Base-by-base conservation (phyloP, 1,284 basidiomycete species). In the Ceratobasidium sp. region DNA sequence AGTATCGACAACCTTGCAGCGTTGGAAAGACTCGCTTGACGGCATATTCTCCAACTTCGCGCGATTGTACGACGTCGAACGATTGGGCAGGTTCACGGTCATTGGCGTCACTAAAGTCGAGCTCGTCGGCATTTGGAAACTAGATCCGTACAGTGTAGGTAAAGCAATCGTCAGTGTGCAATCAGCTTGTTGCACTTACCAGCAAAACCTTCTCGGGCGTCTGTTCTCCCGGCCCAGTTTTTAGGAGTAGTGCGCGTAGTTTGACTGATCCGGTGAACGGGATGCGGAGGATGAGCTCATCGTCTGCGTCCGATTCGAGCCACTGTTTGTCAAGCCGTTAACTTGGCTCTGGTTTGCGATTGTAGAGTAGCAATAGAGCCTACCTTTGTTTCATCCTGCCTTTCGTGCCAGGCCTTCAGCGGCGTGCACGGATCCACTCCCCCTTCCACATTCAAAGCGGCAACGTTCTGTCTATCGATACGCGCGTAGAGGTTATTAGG, bases 231-330 rank as follows among this genome's bases (percentile, higher is more conserved):
- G 92, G 91, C 7, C 92, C 91, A 1, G 89, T 83, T 79, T 92
- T 92, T 73, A 94, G 78, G 1, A 94, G 83, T 18, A 94, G 79
- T 25, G 89, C 85, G 36, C 88, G 87, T 44, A 94, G 84, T 77
- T 89, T 91, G 44, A 94, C 90, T 3, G 89, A 87, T 12, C 90
- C 89, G 0, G 89, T 92, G 78, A 94, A 94, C 0, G 92, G 92
- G 38, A 94, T 80, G 54, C 89, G 89, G 71, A 94, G 81, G 67
- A 76, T 74, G 25, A 94, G 80, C 80, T 93, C 90, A 78, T 92
- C 91, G 79, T 94, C 92, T 44, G 88, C 89, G 75, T 94, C 92
- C 14, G 92, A 93, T 78, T 92, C 88, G 49, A 94, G 76, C 75
- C 82, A 91, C 92, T 94, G 73, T 25, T 38, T 46, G 51, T 9